phyloP scores from a whole-genome alignment of 1,284 basidiomycete species.

The Sporisorium scitamineum region DNA sequence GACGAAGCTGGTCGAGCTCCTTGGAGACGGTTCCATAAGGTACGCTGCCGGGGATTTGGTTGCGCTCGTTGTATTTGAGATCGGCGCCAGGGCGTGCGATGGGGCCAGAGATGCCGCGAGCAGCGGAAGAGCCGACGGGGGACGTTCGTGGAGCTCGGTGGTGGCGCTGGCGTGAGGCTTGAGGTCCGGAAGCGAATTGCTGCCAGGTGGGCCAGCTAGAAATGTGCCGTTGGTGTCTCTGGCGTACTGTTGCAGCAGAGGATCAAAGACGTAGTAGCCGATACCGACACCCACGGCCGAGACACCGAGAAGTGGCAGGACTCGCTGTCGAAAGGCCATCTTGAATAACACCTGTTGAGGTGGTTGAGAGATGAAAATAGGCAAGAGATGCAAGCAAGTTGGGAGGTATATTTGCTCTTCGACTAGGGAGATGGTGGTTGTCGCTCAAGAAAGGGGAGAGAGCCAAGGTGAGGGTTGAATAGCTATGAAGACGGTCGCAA shows the following conservation, averaged over 20 bases:
- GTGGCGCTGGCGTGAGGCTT: constrained; percentile 30
- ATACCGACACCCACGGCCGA: constrained; percentile 51
- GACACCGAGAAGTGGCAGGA: constrained; percentile 44
- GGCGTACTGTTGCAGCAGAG: constrained; percentile 46
- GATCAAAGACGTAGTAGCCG: constrained; percentile 55
- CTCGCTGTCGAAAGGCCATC: constrained; percentile 51
- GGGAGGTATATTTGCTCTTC: background rate
- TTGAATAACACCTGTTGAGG: background rate
- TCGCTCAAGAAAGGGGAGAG: background rate
- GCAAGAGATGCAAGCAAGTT: background rate
- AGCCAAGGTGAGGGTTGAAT: background rate
- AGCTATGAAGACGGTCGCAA: background rate
- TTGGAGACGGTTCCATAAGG: constrained; percentile 47
- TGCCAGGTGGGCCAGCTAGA: constrained; percentile 31
- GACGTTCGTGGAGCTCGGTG: constrained; percentile 43
- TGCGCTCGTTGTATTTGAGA: constrained; percentile 39
- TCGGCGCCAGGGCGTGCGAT: constrained; percentile 41
- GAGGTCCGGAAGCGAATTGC: constrained; percentile 42
- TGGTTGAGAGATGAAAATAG: background rate
- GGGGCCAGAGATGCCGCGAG: constrained; percentile 43
- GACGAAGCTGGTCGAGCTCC: constrained; percentile 34
- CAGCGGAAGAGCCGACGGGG: constrained; percentile 49
- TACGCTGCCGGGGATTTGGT: constrained; percentile 32
- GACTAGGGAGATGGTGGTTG: constrained; percentile 2
- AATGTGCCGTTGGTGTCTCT: constrained; percentile 53